Conservation (phyloP, 352 stramenopile genomes). For the Plasmopara viticola region DNA sequence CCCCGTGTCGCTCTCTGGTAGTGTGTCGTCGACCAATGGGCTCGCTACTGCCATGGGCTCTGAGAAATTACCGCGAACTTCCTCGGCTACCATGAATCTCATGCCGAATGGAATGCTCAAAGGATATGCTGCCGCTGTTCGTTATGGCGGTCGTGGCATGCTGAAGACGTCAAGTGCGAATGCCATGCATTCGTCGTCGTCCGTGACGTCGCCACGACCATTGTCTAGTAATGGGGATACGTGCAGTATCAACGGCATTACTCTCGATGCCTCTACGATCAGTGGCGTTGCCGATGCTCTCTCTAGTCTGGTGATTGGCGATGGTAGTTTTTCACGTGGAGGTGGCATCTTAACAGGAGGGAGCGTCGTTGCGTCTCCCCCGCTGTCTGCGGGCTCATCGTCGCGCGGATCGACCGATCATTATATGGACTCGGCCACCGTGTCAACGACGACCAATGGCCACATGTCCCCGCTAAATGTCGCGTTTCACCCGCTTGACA, state of each 20-base stretch:
- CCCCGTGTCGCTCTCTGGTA: conserved; percentile 58
- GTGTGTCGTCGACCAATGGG: conserved; percentile 27
- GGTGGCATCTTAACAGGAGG: conserved; percentile 12
- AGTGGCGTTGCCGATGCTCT: conserved; percentile 58
- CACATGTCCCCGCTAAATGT: conserved; percentile 52
- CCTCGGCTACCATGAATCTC: conserved; percentile 26
- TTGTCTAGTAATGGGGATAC: conserved; percentile 26
- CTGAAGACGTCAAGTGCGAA: conserved; percentile 36
- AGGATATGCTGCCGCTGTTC: conserved; percentile 78
- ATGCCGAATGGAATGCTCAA: conserved; percentile 48
- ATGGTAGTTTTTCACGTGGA: conserved; percentile 24
- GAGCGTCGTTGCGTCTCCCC: conserved; percentile 31
- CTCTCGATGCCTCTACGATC: conserved; percentile 28
- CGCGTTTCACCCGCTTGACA: conserved; percentile 40
- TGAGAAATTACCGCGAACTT: conserved; percentile 22
- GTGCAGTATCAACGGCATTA: conserved; percentile 29
- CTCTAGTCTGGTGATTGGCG: conserved; percentile 59
- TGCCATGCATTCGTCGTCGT: conserved; percentile 26
- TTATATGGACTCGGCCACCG: conserved; percentile 27
- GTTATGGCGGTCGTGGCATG: conserved; percentile 47
- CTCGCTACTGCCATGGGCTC: conserved; percentile 27
- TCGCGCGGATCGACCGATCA: conserved; percentile 56
- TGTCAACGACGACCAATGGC: conserved; percentile 22
- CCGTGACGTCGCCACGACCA: conserved; percentile 24
- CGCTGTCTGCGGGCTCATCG: conserved; percentile 46